Percentiles rank a stretch among this genome's conserved stretches.
These are phyloP conservation scores for Aurinia saxatilis DNA, from an alignment of 345 rosid genomes.

Conservation along the genomic window DNA sequence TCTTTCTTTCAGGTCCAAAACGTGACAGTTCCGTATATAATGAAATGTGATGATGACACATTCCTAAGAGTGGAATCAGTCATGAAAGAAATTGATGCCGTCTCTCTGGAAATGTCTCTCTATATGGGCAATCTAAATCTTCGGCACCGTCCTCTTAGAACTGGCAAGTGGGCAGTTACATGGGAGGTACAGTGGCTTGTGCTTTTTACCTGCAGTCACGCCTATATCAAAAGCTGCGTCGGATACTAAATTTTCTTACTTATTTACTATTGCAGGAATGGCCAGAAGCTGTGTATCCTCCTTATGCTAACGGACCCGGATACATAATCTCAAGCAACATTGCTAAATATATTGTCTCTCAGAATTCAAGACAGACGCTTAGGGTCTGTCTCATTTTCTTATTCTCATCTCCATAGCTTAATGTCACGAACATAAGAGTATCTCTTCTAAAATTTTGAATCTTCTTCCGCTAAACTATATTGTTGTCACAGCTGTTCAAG, in stretches of 20 bases:
- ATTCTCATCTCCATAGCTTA: no score
- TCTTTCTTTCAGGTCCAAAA: conserved; percentile 59
- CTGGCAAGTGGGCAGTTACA: conserved; percentile 94
- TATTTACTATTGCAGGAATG: conserved; percentile 67
- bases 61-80: conserved; percentile 76
- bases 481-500: conserved; percentile 72
- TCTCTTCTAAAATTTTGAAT: background rate
- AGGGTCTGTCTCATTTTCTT: conserved; percentile 33
- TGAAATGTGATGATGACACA: conserved; percentile 98
- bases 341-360: conserved; percentile 52
- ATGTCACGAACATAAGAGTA: no score
- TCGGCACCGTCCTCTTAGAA: conserved; percentile 86
- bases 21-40: conserved; percentile 69
- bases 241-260: background rate
- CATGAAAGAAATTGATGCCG: conserved; percentile 65
- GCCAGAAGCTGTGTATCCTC: conserved; percentile 90
- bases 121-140: conserved; percentile 98
- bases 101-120: conserved; percentile 55
- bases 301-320: conserved; percentile 94
- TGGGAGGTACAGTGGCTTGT: conserved; percentile 55
- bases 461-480: background rate
- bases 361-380: conserved; percentile 54
- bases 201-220: background rate
- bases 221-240: background rate
- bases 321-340: conserved; percentile 71